Base-by-base conservation (phyloP, 495 filamentous ascomycete species). In the Neurospora intermedia region DNA sequence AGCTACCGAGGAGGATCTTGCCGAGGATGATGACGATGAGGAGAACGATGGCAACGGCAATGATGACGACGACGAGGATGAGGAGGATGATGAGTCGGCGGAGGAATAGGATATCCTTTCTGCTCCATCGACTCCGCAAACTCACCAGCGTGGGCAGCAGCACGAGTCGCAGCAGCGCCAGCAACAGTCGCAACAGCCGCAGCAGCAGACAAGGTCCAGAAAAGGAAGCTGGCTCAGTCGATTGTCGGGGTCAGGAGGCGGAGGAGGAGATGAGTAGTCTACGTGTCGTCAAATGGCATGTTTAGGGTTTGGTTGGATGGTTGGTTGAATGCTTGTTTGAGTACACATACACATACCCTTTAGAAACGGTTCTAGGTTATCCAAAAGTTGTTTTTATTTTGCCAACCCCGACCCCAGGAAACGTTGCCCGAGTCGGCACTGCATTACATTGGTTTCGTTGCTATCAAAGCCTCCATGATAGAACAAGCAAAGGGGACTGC, bases 1-100 rank as follows among this genome's bases (percentile, higher is more conserved):
- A 70, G 88, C 85, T 3, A 87, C 82, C 9, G 82, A 89, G 71
- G 77, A 87, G 74, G 87, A 88, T 35, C 81, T 87, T 75, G 80
- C 84, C 72, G 83, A 83, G 39, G 78, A 69, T 15, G 81, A 82
- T 43, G 27, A 62, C 3, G 78, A 78, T 9, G 77, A 79, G 27
- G 81, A 79, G 11, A 82, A 81, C 5, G 76, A 75, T 43, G 70
- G 40, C 40, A 70, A 43, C 39, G 41, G 43, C 27, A 74, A 62
- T 39, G 74, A 74, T 7, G 79, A 73, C 7, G 71, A 74, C 10
- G 71, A 73, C 48, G 70, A 72, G 27, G 70, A 43, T 13, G 72
- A 70, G 9, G 76, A 70, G 6, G 75, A 74, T 3, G 70, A 73
- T 43, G 69, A 69, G 46, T 69, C 35, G 20, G 69, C 70, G 27